Base-by-base conservation (phyloP, 176 grass and related monocot genomes). In the Saccharum spontaneum region DNA sequence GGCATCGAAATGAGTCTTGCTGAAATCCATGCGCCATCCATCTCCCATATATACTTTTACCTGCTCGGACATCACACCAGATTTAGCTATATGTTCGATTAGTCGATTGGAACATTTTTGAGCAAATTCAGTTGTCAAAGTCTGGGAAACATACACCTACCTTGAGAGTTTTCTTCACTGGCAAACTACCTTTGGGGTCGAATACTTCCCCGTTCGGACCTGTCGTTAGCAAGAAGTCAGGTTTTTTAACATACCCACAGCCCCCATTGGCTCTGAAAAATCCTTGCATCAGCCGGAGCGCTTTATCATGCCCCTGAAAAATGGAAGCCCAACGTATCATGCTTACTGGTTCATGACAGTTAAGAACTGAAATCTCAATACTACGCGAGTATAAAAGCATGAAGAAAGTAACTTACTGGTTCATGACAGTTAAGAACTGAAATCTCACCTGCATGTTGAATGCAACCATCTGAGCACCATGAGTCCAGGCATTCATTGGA, bases 391-490 rank as follows among this genome's bases (percentile, higher is more conserved):
- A 38, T 38, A 38, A 38, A 38, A 38, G 37, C 37, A 38, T 3
- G 5, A 38, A 38, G 37, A 6, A 38, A 38, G 37, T 38, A 38
- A 38, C 2, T 38, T 38, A 38, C 3, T 38, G 37, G 37, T 3
- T 38, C 37, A 38, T 3, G 37, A 3, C 37, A 38, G 5, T 38
- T 38, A 38, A 38, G 37, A 38, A 38, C 37, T 38, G 37, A 38
- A 38, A 38, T 3, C 73, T 12, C 17, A 98, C 97, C 97, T 98
- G 97, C 86, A 90, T 98, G 64, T 98, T 98, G 67, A 95, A 95
- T 86, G 97, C 97, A 92, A 95, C 93, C 97, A 98, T 94, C 80
- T 98, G 97, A 8, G 91, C 93, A 81, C 97, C 97, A 86, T 98
- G 88, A 37, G 70, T 88, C 97, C 97, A 98, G 34, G 93, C 93